Evolutionary conservation across 768 basidiomycete genomes (phyloP), one percentile per base, ranked within the genome.

Genomic region (Fibroporia radiculosa): DNA sequence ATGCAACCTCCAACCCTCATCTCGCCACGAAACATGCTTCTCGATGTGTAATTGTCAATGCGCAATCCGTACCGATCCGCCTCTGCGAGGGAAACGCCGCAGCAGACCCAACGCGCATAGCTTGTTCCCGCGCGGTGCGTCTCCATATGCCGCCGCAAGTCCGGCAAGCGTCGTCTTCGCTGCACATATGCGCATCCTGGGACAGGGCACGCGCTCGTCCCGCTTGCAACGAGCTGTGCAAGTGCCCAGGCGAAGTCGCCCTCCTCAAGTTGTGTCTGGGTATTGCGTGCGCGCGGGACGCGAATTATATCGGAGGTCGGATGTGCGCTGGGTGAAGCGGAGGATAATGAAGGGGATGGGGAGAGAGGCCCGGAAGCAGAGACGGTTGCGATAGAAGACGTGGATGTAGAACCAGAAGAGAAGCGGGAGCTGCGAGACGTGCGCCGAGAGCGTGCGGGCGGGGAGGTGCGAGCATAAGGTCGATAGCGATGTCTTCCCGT

Each of bases 1-100:
- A 33, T 4, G 32, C 53, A 54, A 23, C 53, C 49, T 4, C 53
- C 53, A 11, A 54, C 45, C 41, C 50, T 48, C 22, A 14, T 4
- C 23, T 22, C 12, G 12, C 49, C 51, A 18, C 36, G 26, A 37
- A 35, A 49, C 34, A 29, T 26, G 25, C 35, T 47, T 16, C 19
- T 16, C 35, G 25, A 18, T 6, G n/a, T 31, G 5, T 29, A 18
- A 19, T 19, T 12, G 3, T 42, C 28, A 3, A 20, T 19, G 10
- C n/a, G 29, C 29, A 31, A 31, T 18, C 28, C 28, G 22, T 42
- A 41, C 35, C 20, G 14, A 13, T 18, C 25, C 14, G 45, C 51
- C 5, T 44, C 40, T n/a, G 22, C 37, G 16, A 46, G 11, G 5
- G 39, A 37, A 14, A 52, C 44, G 18, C 52, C 52, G 24, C 52